Percentiles rank a stretch among this genome's conserved stretches.
These are phyloP conservation scores for Alternaria sp. DNA, from an alignment of 2,329 filamentous ascomycete genomes.

Conservation along the genomic window DNA sequence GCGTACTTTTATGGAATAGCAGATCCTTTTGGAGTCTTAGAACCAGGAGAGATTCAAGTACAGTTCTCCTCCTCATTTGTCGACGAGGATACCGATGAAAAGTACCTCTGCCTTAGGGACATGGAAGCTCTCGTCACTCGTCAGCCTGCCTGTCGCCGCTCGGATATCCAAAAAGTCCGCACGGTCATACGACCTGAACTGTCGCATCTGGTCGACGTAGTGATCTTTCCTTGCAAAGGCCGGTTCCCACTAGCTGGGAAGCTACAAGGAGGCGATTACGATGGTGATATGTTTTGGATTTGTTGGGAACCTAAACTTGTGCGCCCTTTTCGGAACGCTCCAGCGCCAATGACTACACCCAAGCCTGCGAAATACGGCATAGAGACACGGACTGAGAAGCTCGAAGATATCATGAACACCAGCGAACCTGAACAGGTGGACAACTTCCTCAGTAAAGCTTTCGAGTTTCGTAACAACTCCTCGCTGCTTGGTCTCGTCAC, in stretches of 20 bases:
- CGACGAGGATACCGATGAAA: slow-evolving; percentile 60
- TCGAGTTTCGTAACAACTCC: slow-evolving; percentile 64
- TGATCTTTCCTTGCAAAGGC: slow-evolving; percentile 75
- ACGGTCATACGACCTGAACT: slow-evolving; percentile 64
- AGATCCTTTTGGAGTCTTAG: slow-evolving; percentile 67
- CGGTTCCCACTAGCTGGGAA: slow-evolving; percentile 69
- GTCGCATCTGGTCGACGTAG: slow-evolving; percentile 74
- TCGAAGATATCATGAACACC: slow-evolving; percentile 53
- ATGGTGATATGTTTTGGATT: slow-evolving; percentile 78
- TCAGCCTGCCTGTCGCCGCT: slow-evolving; percentile 71
- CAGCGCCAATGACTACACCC: slow-evolving; percentile 54
- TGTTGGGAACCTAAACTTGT: slow-evolving; percentile 75
- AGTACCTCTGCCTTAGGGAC: slow-evolving; percentile 61
- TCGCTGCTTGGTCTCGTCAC: slow-evolving; percentile 70
- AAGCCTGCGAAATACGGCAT: slow-evolving; percentile 60
- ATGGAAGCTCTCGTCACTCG: slow-evolving; percentile 71
- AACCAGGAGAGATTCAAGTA: slow-evolving; percentile 71
- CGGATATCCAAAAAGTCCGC: slow-evolving; percentile 71
- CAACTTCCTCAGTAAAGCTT: slow-evolving; percentile 60
- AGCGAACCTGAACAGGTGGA: slow-evolving; percentile 39
- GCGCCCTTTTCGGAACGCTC: slow-evolving; percentile 68
- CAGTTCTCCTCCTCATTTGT: slow-evolving; percentile 68
- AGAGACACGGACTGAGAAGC: slow-evolving; percentile 55
- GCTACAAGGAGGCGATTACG: slow-evolving; percentile 80
- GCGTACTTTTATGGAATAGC: slow-evolving; percentile 71